Conservation (phyloP, 306 rosid genomes). For the Prunus padus region DNA sequence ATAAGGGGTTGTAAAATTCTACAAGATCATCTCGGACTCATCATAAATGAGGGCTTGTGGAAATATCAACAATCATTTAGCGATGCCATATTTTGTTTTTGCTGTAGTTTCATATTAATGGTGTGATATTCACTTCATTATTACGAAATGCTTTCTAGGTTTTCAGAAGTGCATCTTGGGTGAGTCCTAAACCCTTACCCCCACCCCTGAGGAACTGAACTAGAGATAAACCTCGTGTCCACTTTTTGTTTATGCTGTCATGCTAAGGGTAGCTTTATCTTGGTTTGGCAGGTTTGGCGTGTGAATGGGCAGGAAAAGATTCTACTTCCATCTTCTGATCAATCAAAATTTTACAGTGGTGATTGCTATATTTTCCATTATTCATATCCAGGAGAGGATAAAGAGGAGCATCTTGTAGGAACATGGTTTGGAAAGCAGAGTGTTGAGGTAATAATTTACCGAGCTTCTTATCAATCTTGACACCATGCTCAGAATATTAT, state of each 20-base stretch:
- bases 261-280: constrained; percentile 34
- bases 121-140: constrained; percentile 8
- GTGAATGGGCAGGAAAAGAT: constrained; percentile 77
- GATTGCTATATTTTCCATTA: constrained; percentile 92
- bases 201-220: not conserved
- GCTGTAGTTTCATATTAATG: constrained; percentile 22
- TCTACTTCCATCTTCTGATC: constrained; percentile 73
- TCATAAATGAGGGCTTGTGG: constrained; percentile 7
- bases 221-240: constrained; percentile 12
- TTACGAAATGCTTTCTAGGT: not conserved
- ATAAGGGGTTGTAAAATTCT: not conserved
- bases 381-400: constrained; percentile 91
- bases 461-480: constrained; percentile 9
- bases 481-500: not conserved
- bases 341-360: constrained; percentile 84
- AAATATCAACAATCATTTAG: not conserved
- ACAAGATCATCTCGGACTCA: not conserved
- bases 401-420: constrained; percentile 80
- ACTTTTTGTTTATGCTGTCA: constrained; percentile 19
- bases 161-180: constrained; percentile 19
- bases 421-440: constrained; percentile 91
- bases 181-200: not conserved
- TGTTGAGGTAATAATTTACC: constrained; percentile 69
- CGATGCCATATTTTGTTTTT: constrained; percentile 8
- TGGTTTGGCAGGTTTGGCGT: constrained; percentile 78